These are phyloP conservation scores for Curvularia sp. DNA, from an alignment of 2,329 filamentous ascomycete genomes.

Conservation along the genomic window DNA sequence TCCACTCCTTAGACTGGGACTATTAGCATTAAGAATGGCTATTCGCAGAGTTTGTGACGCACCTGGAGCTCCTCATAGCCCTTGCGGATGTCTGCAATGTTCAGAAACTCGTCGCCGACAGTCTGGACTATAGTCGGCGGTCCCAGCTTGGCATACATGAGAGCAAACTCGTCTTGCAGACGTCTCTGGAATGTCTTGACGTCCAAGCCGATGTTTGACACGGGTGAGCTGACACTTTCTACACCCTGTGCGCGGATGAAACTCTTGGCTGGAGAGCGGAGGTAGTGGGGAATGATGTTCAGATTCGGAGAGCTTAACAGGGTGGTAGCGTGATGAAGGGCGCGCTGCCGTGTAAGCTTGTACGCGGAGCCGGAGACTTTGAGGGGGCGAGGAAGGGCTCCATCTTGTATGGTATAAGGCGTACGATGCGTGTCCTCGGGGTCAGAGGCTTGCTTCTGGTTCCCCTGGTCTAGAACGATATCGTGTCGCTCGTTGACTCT, in stretches of 20 bases:
- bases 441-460: conserved; percentile 34
- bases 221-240: conserved; percentile 85
- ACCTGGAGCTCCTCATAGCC: conserved; percentile 70
- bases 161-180: conserved; percentile 66
- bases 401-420: conserved; percentile 51
- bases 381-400: conserved; percentile 50
- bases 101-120: conserved; percentile 63
- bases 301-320: conserved; percentile 81
- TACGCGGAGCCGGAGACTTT: conserved; percentile 96
- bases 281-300: conserved; percentile 68
- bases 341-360: conserved; percentile 81
- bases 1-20: conserved; percentile 71
- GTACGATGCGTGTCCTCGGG: conserved; percentile 55
- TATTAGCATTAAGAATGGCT: conserved; percentile 41
- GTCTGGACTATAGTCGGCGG: conserved; percentile 51
- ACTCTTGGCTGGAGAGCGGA: conserved; percentile 78
- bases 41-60: conserved; percentile 31
- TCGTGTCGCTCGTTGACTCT: conserved; percentile 91
- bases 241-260: conserved; percentile 85
- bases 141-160: conserved; percentile 66
- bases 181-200: conserved; percentile 54
- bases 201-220: conserved; percentile 75
- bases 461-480: conserved; percentile 75
- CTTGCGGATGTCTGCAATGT: conserved; percentile 63
- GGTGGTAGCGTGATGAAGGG: conserved; percentile 93